Conservation (phyloP, 768 basidiomycete species). For the Lentinus brumalis region DNA sequence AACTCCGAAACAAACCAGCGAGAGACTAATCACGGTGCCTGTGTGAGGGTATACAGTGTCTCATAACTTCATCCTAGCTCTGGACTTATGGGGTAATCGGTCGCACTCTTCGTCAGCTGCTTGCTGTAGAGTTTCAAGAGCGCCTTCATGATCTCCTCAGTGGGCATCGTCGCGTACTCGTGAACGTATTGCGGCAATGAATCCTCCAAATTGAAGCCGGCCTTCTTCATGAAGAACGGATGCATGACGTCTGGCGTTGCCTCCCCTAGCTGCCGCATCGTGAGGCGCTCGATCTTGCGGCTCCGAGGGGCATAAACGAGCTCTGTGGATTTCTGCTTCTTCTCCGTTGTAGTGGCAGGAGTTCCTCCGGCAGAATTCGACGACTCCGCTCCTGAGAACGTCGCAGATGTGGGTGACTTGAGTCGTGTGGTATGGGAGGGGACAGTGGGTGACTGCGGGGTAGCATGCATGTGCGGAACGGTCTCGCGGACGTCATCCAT, state of each 20-base stretch:
- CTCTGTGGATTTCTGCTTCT: constrained; percentile 25
- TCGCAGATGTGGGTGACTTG: constrained; percentile 4
- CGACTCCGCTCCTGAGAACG: not conserved
- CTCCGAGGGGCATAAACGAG: constrained; percentile 57
- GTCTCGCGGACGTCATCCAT: constrained; percentile 3
- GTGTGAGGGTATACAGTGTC: not conserved
- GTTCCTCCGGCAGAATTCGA: not conserved
- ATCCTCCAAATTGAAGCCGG: constrained; percentile 82
- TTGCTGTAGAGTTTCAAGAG: constrained; percentile 75
- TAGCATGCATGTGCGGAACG: not conserved
- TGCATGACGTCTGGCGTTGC: constrained; percentile 90
- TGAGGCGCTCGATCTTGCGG: constrained; percentile 75
- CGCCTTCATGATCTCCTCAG: constrained; percentile 84
- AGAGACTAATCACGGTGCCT: not conserved
- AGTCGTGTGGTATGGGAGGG: not conserved
- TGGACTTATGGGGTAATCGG: constrained; percentile 2
- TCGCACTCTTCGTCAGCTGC: constrained; percentile 46
- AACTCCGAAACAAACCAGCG: not conserved
- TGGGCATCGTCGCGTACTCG: constrained; percentile 80
- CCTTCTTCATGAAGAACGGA: constrained; percentile 83
- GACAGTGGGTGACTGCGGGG: not conserved
- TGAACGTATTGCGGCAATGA: constrained; percentile 86
- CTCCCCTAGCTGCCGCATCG: constrained; percentile 84
- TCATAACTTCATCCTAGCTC: not conserved
- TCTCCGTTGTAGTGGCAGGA: constrained; percentile 2